phyloP scores from a whole-genome alignment of 805 yeast genomes.

The Saturnispora kantuleensis region DNA sequence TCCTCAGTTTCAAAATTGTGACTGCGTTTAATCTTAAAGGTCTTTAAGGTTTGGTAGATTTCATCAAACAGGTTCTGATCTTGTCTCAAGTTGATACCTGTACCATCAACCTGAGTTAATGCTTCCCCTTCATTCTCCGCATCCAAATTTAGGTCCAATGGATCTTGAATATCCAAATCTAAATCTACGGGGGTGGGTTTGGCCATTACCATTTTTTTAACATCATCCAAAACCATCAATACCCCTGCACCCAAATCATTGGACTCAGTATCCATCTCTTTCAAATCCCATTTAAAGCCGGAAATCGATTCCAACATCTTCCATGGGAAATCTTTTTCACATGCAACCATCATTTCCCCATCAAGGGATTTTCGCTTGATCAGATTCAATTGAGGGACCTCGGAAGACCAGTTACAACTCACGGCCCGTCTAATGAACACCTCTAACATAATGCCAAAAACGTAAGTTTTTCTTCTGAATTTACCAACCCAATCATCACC shows the following conservation, averaged over 20 bases:
- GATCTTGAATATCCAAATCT: background rate
- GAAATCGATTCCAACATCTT: background rate
- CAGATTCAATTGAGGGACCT: background rate
- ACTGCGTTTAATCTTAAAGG: background rate
- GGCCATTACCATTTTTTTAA: background rate
- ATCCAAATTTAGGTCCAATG: background rate
- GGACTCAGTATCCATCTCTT: background rate
- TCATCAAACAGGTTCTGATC: constrained; percentile 10
- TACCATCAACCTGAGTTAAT: background rate
- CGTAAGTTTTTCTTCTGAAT: constrained; percentile 8
- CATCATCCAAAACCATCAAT: constrained; percentile 4
- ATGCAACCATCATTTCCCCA: background rate
- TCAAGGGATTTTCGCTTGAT: background rate
- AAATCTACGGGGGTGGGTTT: background rate
- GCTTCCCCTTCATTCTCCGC: background rate
- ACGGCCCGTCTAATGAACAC: constrained; percentile 7
- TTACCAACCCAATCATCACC: constrained; percentile 10
- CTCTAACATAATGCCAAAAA: constrained; percentile 11
- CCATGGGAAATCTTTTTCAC: background rate
- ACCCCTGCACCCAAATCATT: constrained; percentile 8
- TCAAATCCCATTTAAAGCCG: constrained; percentile 9
- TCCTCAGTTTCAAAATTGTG: background rate
- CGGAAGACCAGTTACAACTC: no score
- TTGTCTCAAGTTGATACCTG: constrained; percentile 1
- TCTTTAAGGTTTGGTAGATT: constrained; percentile 9